Evolutionary conservation across 495 filamentous ascomycete species (phyloP), one percentile per base, ranked within the genome.

Genomic region (Aspergillus kassunensis): DNA sequence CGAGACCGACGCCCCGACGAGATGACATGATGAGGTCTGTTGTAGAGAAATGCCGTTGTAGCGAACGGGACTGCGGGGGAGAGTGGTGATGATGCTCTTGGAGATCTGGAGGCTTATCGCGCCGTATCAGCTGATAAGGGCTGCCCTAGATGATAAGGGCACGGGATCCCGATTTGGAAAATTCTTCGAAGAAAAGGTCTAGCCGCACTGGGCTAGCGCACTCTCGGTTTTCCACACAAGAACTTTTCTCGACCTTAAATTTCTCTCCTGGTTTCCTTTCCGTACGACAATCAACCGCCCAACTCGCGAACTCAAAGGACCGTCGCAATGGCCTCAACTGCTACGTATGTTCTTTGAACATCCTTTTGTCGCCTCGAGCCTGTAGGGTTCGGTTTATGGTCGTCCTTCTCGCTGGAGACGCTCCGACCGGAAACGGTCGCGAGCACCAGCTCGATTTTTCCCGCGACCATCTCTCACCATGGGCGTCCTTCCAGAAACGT

Each of bases 361-460:
- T 54, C 42, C 60, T 63, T 62, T 62, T 60, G 71, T 55, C 60
- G 65, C 66, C 65, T 74, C 66, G 68, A 71, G 75, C 66, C 74
- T 74, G 75, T 76, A 74, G 76, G 71, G 65, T 71, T 71, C 73
- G 71, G 76, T 75, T 66, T 80, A 84, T 87, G 83, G 82, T 82
- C 80, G 79, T 83, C 77, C 82, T 84, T 61, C 82, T 88, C 84
- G 84, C 86, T 89, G 84, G 85, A 76, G 64, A 69, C 72, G 74
- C 75, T 70, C 69, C 73, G 62, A 65, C 57, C 59, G 51, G 53
- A 55, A 56, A 55, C 50, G 62, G 63, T 72, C 70, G 74, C 67
- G 73, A 71, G 80, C 73, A 75, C 84, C 86, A 90, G 88, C 86
- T 91, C 87, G 87, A 90, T 88, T 67, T 68, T 77, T 90, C 87